Base-by-base conservation (phyloP, 352 stramenopile genomes). In the Phytophthora sp. region DNA sequence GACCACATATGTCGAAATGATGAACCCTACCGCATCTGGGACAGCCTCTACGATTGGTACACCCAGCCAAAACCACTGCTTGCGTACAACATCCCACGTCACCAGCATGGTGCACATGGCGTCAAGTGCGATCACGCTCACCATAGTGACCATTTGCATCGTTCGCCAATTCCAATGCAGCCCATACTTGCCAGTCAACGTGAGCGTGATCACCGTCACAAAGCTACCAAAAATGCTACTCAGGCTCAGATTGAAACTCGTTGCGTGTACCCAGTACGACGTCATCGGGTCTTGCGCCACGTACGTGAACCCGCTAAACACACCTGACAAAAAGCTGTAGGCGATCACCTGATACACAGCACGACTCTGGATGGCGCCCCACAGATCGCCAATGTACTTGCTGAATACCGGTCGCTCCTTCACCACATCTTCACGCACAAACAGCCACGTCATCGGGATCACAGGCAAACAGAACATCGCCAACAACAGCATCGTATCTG, bases 51-150 rank as follows among this genome's bases (percentile, higher is more conserved):
- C 70, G 57, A 86, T 75, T 4, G 72, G 61, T 21, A 86, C 57
- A 13, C 75, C 75, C n/a, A 81, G 63, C 75, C 76, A 86, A 57
- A 86, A 84, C 77, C 78, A 87, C 45, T 80, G 78, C 31, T 77
- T 79, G 0, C 78, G 75, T 8, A 84, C 68, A 29, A 82, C 61
- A 47, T 87, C 59, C 73, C 73, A 87, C 24, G 78, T 87, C 47
- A 82, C 66, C n/a, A 81, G 65, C 75, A 83, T 83, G 23, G 76
- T 84, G 30, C 71, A 79, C 45, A 82, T 49, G 2, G 73, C 63
- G 50, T 87, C 78, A 18, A 87, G 70, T 16, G 62, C 74, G 45
- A 82, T 72, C 21, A 80, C 69, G 47, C 66, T 69, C 18, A 83
- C 36, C 69, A 71, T 82, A 2, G 74, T 84, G 16, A 80, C 45